A percentile compares a stretch with the other conserved stretches of the same genome.
These are phyloP conservation scores for Fusarium musae DNA, from an alignment of 2,329 filamentous ascomycete species.

Conservation along the genomic window DNA sequence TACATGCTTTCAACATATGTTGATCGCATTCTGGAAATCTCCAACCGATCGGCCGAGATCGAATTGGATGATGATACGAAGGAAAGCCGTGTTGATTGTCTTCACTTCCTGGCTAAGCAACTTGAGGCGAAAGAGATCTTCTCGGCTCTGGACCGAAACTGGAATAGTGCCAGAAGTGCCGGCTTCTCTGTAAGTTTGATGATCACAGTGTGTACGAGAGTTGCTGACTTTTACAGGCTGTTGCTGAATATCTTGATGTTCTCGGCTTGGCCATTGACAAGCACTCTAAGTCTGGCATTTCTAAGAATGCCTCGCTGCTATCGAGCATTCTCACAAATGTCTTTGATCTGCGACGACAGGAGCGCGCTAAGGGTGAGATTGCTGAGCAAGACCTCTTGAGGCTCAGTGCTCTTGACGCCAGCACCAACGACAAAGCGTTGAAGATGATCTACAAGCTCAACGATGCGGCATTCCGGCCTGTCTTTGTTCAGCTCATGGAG, in stretches of 20 bases:
- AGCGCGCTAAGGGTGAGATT: constrained; percentile 59
- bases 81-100: constrained; percentile 74
- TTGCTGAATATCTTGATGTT: constrained; percentile 75
- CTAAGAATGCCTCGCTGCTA: constrained; percentile 78
- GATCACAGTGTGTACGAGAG: background rate
- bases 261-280: constrained; percentile 78
- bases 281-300: constrained; percentile 80
- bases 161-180: constrained; percentile 69
- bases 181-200: constrained; percentile 69
- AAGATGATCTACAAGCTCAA: constrained; percentile 98
- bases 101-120: constrained; percentile 79
- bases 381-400: constrained; percentile 57
- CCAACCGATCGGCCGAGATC: constrained; percentile 75
- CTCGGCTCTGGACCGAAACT: constrained; percentile 76
- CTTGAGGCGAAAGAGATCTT: constrained; percentile 83
- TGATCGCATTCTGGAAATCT: constrained; percentile 76
- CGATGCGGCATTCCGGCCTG: constrained; percentile 89
- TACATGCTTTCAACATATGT: constrained; percentile 89
- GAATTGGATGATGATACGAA: constrained; percentile 70
- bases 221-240: constrained; percentile 62
- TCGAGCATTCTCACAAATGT: constrained; percentile 70
- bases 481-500: constrained; percentile 87
- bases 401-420: constrained; percentile 70
- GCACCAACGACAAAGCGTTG: constrained; percentile 76
- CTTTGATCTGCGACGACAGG: constrained; percentile 73